A percentile compares a stretch with the other conserved stretches of the same genome.
Evolutionary conservation across 441 rosid species (phyloP).

Genomic region (Populus hybrid): DNA sequence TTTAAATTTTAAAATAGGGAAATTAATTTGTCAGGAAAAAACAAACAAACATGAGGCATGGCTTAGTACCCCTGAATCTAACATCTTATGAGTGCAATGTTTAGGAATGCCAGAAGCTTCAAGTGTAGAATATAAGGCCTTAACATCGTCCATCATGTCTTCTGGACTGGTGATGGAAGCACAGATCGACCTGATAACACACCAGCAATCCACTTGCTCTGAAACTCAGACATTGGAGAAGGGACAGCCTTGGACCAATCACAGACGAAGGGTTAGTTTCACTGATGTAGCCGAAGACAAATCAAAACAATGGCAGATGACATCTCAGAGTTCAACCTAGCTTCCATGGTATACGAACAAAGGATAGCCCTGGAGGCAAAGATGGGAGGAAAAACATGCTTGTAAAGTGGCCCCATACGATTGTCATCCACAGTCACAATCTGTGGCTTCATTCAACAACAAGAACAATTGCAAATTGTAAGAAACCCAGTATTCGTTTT

Average conservation of each 20-base stretch:
- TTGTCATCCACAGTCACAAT: slow-evolving; percentile 60
- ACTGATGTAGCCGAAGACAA: too few species aligned
- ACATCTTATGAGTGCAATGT: slow-evolving; percentile 45
- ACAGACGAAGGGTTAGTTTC: too few species aligned
- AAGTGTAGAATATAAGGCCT: slow-evolving; percentile 42
- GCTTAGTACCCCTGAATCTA: slow-evolving; percentile 29
- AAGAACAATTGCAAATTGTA: not conserved
- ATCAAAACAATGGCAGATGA: too few species aligned
- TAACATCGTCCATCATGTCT: slow-evolving; percentile 58
- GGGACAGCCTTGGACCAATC: slow-evolving; percentile 41
- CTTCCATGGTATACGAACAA: slow-evolving; percentile 69
- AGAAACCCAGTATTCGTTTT: too few species aligned
- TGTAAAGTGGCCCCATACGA: slow-evolving; percentile 68
- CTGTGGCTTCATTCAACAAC: too few species aligned
- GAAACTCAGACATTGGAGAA: slow-evolving; percentile 52
- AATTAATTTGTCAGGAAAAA: too few species aligned
- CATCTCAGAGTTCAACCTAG: slow-evolving; percentile 28
- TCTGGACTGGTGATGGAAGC: slow-evolving; percentile 48
- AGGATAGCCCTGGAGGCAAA: slow-evolving; percentile 67
- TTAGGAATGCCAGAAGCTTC: slow-evolving; percentile 52
- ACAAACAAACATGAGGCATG: slow-evolving; percentile 14
- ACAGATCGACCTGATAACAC: slow-evolving; percentile 50
- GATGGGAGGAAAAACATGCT: slow-evolving; percentile 67
- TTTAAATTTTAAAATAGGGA: too few species aligned
- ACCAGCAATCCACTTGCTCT: slow-evolving; percentile 82